phyloP scores from a whole-genome alignment of 768 basidiomycete genomes.

The Boletus fagicola region DNA sequence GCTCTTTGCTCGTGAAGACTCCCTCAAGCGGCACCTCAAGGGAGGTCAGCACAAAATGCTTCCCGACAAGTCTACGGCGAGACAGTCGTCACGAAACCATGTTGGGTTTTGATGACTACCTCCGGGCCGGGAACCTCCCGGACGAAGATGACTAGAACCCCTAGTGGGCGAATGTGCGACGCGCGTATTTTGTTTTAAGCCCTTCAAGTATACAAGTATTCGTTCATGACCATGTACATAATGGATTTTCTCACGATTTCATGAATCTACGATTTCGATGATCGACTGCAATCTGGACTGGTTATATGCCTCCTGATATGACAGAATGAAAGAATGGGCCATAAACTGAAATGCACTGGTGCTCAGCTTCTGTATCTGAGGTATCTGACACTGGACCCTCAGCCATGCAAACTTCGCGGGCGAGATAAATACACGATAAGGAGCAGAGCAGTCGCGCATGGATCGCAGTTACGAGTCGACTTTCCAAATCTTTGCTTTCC shows the following conservation, averaged over 20 bases:
- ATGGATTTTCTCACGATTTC: background rate
- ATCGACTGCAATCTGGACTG: background rate
- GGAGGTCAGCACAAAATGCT: conserved; percentile 12
- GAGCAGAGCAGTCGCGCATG: background rate
- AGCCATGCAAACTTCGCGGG: no score
- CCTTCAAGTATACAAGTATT: no score
- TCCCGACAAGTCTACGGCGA: background rate
- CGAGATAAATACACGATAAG: background rate
- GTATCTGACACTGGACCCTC: background rate
- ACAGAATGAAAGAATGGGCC: background rate
- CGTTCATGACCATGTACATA: background rate
- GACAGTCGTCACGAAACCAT: background rate
- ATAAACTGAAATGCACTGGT: no score
- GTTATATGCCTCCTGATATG: no score
- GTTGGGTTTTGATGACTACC: background rate
- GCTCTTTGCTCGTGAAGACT: conserved; percentile 31
- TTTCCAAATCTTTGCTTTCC: background rate
- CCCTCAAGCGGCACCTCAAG: conserved; percentile 26
- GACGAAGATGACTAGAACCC: background rate
- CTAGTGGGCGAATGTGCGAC: no score
- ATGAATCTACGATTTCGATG: background rate
- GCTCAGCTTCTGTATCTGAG: background rate
- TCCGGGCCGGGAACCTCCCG: no score
- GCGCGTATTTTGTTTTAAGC: background rate
- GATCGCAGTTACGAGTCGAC: background rate